Percentiles rank a stretch among this genome's conserved stretches.
phyloP scores from a whole-genome alignment of 257 asterid genomes.

The Fraxinus quadrangulata region DNA sequence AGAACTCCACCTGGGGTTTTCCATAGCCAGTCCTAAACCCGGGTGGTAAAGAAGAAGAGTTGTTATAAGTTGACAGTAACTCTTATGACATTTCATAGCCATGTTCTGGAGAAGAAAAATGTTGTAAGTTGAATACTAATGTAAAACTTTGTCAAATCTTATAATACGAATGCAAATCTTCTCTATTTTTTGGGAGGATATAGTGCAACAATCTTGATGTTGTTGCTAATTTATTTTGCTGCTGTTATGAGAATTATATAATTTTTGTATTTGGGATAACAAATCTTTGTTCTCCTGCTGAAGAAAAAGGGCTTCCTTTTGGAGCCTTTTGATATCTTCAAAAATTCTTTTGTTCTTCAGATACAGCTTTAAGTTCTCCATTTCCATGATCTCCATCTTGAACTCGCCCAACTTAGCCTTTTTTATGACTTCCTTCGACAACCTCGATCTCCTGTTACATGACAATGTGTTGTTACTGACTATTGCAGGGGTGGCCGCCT shows the following conservation, averaged over 20 bases:
- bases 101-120: too few species aligned
- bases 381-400: background rate
- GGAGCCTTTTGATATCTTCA: constrained; percentile 6
- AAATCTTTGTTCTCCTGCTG: constrained; percentile 4
- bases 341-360: background rate
- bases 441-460: background rate
- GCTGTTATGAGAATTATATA: background rate
- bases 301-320: constrained; percentile 7
- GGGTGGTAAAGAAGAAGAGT: background rate
- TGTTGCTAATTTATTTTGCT: background rate
- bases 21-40: background rate
- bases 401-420: background rate
- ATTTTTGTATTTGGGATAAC: background rate
- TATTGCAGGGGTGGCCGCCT: background rate
- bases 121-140: background rate
- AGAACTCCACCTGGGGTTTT: background rate
- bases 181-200: too few species aligned
- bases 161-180: background rate
- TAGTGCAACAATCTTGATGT: background rate
- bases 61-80: background rate
- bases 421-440: background rate
- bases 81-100: background rate
- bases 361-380: constrained; percentile 8
- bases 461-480: background rate
- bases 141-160: background rate